These are phyloP conservation scores for Pulveroboletus sp. DNA, from an alignment of 768 basidiomycete species.

Conservation along the genomic window DNA sequence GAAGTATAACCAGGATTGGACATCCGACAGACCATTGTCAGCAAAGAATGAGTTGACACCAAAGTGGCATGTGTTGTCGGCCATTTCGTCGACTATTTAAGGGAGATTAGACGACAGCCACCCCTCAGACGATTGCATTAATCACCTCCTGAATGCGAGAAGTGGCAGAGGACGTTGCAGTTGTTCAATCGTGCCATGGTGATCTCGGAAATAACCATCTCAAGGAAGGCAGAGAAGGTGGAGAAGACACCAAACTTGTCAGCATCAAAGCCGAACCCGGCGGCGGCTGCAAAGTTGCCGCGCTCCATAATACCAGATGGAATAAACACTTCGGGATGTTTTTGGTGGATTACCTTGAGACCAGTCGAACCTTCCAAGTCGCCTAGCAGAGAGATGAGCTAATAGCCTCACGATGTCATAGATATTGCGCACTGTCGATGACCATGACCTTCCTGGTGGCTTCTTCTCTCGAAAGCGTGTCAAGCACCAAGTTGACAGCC, in stretches of 20 bases:
- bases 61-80: conserved; percentile 58
- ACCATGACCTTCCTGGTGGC: conserved; percentile 78
- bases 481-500: conserved; percentile 74
- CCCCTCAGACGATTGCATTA: background rate
- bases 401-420: background rate
- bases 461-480: conserved; percentile 70
- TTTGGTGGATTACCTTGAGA: conserved; percentile 81
- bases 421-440: conserved; percentile 60
- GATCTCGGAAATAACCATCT: conserved; percentile 85
- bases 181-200: conserved; percentile 92
- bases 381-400: conserved; percentile 35
- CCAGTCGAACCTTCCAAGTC: conserved; percentile 90
- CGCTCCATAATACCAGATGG: conserved; percentile 87
- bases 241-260: conserved; percentile 87
- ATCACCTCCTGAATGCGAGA: conserved; percentile 82
- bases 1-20: conserved; percentile 80
- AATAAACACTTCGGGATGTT: conserved; percentile 84
- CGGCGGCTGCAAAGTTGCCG: conserved; percentile 78
- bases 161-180: conserved; percentile 84
- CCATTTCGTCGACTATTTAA: conserved; percentile 61
- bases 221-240: conserved; percentile 87
- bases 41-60: conserved; percentile 85
- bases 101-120: background rate
- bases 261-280: conserved; percentile 79
- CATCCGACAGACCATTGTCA: conserved; percentile 81